These are phyloP conservation scores for Ziziphus jujuba DNA, from an alignment of 306 rosid genomes.

Conservation along the genomic window DNA sequence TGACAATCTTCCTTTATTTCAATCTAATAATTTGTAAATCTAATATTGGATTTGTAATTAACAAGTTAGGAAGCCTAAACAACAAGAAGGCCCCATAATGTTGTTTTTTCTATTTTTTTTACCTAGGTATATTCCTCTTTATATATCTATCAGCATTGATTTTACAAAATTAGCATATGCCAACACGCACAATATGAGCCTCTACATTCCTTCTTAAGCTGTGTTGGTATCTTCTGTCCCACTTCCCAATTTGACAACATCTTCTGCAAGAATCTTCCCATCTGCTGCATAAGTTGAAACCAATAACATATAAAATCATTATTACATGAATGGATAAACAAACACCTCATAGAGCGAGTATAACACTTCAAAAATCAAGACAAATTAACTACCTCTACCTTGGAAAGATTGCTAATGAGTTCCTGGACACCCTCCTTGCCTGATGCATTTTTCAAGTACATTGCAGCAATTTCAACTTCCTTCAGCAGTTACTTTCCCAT, in stretches of 20 bases:
- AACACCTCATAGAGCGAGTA: neutral
- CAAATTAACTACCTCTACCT: constrained; percentile 58
- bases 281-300: constrained; percentile 47
- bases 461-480: constrained; percentile 95
- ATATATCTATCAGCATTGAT: constrained; percentile 6
- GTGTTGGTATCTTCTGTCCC: constrained; percentile 59
- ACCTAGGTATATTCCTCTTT: neutral
- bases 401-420: constrained; percentile 82
- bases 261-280: constrained; percentile 94
- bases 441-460: constrained; percentile 80
- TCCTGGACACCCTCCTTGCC: constrained; percentile 96
- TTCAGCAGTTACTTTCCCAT: constrained; percentile 95
- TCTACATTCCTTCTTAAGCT: constrained; percentile 41
- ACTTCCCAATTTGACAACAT: constrained; percentile 83
- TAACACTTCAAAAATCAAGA: neutral
- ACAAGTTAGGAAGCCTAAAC: constrained; percentile 1
- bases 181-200: neutral
- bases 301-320: neutral
- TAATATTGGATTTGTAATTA: neutral
- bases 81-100: neutral
- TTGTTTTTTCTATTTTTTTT: neutral
- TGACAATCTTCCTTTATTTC: neutral
- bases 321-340: neutral
- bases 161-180: neutral
- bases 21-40: neutral